Percentiles rank a stretch among this genome's conserved stretches.
phyloP scores from a whole-genome alignment of 306 rosid genomes.

The Malus orientalis region DNA sequence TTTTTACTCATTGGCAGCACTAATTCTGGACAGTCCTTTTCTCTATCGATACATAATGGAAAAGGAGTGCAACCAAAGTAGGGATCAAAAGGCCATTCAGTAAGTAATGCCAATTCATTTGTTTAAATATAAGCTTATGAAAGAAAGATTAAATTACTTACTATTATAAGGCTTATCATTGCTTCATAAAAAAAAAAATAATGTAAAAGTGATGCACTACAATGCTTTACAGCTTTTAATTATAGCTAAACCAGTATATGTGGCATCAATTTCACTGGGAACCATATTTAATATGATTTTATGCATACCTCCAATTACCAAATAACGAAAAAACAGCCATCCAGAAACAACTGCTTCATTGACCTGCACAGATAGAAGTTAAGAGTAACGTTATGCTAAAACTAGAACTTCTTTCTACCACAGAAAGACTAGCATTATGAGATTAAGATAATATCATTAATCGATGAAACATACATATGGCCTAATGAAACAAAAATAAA shows the following conservation, averaged over 20 bases:
- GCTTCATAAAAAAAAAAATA: background rate
- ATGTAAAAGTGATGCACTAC: background rate
- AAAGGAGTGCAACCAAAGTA: background rate
- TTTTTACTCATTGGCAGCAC: background rate
- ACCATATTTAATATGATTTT: background rate
- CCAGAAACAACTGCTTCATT: conserved; percentile 95
- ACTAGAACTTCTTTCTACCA: background rate
- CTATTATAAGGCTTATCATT: background rate
- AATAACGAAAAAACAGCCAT: conserved; percentile 97
- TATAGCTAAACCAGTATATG: background rate
- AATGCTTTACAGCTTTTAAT: background rate
- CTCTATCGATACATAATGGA: background rate
- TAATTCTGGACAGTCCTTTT: background rate
- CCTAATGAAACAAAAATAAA: background rate
- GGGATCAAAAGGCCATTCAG: background rate
- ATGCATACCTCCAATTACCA: conserved; percentile 92
- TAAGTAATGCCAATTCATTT: background rate
- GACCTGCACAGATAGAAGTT: conserved; percentile 44
- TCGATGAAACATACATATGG: background rate
- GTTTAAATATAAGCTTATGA: background rate
- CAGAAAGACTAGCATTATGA: background rate
- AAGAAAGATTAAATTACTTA: background rate
- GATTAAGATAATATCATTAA: background rate
- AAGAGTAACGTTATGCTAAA: background rate
- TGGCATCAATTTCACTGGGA: background rate